These are phyloP conservation scores for Coemansia sp. DNA, from an alignment of 192 early-diverging fungal species.

Conservation along the genomic window DNA sequence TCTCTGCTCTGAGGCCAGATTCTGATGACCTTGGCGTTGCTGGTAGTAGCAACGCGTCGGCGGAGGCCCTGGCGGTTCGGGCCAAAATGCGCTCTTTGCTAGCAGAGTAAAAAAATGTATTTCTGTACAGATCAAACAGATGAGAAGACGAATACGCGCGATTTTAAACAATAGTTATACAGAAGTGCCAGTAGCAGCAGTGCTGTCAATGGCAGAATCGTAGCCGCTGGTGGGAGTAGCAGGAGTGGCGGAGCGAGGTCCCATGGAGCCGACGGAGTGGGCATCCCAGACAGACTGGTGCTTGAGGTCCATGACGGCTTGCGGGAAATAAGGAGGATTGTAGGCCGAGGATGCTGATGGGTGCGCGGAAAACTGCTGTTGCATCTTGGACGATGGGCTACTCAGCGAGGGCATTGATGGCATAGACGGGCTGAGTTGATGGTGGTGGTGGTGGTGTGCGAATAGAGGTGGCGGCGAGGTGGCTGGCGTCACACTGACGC, in stretches of 20 bases:
- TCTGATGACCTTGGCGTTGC: not conserved
- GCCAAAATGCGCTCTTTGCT: constrained; percentile 17
- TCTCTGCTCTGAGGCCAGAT: not conserved
- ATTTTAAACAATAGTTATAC: constrained; percentile 2
- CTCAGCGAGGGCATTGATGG: not conserved
- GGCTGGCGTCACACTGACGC: not conserved
- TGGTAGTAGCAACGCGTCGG: not conserved
- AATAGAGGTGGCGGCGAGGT: not conserved
- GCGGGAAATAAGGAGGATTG: constrained; percentile 1
- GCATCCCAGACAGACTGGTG: not conserved
- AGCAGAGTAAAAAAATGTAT: not conserved
- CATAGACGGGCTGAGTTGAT: not conserved
- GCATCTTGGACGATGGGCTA: not conserved
- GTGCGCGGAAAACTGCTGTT: not conserved
- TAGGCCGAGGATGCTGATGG: not conserved
- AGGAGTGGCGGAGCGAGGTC: not conserved
- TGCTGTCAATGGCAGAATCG: not conserved
- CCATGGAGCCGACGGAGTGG: not conserved
- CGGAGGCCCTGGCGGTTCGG: not conserved
- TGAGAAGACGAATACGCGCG: not conserved
- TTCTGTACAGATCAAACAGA: not conserved
- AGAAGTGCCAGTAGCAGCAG: constrained; percentile 9
- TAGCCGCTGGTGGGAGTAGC: constrained; percentile 3
- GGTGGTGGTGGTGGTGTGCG: not conserved
- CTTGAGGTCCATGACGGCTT: not conserved